Base-by-base conservation (phyloP, 2,329 filamentous ascomycete species). In the Sporothrix phasma region DNA sequence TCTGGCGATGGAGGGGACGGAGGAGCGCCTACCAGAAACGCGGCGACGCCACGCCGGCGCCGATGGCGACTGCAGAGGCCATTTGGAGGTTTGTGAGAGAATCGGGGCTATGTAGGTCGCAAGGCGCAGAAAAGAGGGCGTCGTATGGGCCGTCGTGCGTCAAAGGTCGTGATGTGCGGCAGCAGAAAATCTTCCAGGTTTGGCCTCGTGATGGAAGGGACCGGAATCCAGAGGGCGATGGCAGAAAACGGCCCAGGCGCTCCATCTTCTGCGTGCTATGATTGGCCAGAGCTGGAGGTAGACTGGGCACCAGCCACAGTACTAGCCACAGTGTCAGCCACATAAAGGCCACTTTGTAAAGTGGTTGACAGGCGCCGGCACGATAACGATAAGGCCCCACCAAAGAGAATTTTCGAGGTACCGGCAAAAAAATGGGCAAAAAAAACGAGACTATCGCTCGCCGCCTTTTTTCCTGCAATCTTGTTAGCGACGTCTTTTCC, bases 1-100 rank as follows among this genome's bases (percentile, higher is more conserved):
- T 56, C 51, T 24, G 22, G 31, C 31, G 51, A 39, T 24, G 51
- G 39, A 19, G 19, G 51, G 51, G 39, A 51, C 49, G 45, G 19
- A 60, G 13, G 31, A 22, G 34, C 34, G 15, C 68, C 41, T 72
- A 87, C 85, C 70, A 87, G 79, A 73, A 87, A 88, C 63, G 85
- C 85, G n/a, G 84, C 83, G 41, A 83, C 83, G 84, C 85, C 65
- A 86, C 78, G 65, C 85, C 85, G 46, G 81, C 75, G 47, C 84
- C 85, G 67, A 86, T 81, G 53, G 81, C 78, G 66, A 87, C 73
- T 66, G 81, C 76, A 63, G 85, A 84, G 47, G 82, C 79, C 85
- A 88, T 88, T 39, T 45, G 6, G 31, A 15, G 4, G 5, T 11
- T 15, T 61, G 31, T 47, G 29, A 7, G n/a, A 39, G 17, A 41